Evolutionary conservation across 1,284 basidiomycete genomes (phyloP).

Genomic region (Lentinula novae-zelandiae): DNA sequence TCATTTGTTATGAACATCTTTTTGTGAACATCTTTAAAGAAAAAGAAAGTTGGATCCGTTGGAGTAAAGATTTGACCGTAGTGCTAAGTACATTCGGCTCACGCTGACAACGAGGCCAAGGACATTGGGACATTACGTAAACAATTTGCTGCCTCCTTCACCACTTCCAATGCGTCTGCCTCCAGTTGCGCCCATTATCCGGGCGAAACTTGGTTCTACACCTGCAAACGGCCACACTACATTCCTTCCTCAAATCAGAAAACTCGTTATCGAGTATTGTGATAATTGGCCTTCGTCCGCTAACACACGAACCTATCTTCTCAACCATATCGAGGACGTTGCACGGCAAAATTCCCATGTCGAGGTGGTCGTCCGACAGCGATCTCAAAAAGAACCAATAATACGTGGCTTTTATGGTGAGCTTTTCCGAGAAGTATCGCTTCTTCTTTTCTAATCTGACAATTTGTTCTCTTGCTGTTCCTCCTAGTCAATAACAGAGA

Average conservation of each 20-base stretch:
- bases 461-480: constrained; percentile 13
- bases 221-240: constrained; percentile 68
- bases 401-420: constrained; percentile 74
- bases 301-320: constrained; percentile 66
- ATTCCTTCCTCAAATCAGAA: constrained; percentile 73
- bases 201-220: constrained; percentile 56
- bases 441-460: constrained; percentile 2
- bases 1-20: too few relatives aligned
- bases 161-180: constrained; percentile 31
- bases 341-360: constrained; percentile 75
- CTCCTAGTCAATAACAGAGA: constrained; percentile 69
- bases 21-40: too few relatives aligned
- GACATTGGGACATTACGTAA: neutral
- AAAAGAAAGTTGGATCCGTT: neutral
- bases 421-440: constrained; percentile 16
- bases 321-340: constrained; percentile 56
- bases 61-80: neutral
- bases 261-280: constrained; percentile 83
- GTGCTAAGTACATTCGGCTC: neutral
- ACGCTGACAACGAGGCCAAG: too few relatives aligned
- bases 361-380: constrained; percentile 74
- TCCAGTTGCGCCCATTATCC: constrained; percentile 41
- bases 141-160: neutral
- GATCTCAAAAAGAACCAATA: constrained; percentile 70
- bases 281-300: constrained; percentile 74